phyloP scores from a whole-genome alignment of 352 stramenopile species.

The Phytophthora hibernalis region DNA sequence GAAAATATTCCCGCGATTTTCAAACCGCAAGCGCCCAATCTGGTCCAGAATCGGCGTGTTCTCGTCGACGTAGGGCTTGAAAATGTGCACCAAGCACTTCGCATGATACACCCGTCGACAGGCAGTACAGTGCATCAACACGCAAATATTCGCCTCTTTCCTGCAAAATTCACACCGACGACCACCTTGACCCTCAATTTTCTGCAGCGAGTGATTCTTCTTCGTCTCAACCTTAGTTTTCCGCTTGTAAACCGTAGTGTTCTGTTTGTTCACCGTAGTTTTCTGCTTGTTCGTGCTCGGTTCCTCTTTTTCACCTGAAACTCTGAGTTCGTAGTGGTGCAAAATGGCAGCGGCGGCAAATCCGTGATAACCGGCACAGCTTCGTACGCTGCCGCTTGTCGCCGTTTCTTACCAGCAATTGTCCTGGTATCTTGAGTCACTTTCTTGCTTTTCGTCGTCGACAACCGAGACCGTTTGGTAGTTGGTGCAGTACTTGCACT shows the following conservation, averaged over 20 bases:
- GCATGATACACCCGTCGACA: constrained; percentile 58
- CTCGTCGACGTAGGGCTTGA: constrained; percentile 38
- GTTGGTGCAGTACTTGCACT: background rate
- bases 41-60: constrained; percentile 41
- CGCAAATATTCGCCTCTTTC: constrained; percentile 40
- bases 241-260: background rate
- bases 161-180: constrained; percentile 59
- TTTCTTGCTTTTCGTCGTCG: background rate
- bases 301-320: constrained; percentile 5
- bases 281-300: constrained; percentile 13
- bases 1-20: constrained; percentile 49
- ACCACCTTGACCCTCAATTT: background rate
- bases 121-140: constrained; percentile 44
- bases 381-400: constrained; percentile 19
- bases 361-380: constrained; percentile 39
- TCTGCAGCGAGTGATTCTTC: constrained; percentile 1
- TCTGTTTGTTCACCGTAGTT: background rate
- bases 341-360: constrained; percentile 41
- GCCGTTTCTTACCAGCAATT: constrained; percentile 32
- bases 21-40: constrained; percentile 36
- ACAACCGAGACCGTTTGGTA: constrained; percentile 14
- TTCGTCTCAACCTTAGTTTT: constrained; percentile 11
- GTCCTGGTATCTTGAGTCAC: constrained; percentile 13
- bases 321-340: constrained; percentile 6
- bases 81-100: constrained; percentile 46